Conservation (phyloP, 768 basidiomycete species). For the Pholiota molesta region DNA sequence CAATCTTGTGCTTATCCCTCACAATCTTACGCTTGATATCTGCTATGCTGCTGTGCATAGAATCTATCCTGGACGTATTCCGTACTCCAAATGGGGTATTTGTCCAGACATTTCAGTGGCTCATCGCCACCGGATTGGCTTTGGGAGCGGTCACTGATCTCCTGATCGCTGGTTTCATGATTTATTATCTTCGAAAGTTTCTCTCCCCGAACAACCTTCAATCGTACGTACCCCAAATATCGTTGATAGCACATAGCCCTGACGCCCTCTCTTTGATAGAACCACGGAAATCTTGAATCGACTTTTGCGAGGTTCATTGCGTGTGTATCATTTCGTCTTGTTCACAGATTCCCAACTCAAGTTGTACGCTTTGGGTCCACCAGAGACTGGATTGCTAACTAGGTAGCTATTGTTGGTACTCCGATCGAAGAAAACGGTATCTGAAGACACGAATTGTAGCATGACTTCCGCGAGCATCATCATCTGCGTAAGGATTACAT, state of each 20-base stretch:
- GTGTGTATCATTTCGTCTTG: not conserved
- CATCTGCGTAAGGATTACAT: not conserved
- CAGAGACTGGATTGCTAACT: not conserved
- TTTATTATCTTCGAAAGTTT: constrained; percentile 1
- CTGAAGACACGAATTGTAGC: not conserved
- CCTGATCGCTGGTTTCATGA: constrained; percentile 9
- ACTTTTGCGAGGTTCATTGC: not conserved
- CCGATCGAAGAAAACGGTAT: not conserved
- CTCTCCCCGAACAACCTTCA: not conserved
- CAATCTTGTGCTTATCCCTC: not conserved
- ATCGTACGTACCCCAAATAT: not conserved
- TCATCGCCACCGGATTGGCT: constrained; percentile 4
- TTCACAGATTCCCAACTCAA: too few relatives aligned
- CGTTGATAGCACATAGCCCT: not conserved
- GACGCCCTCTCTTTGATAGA: not conserved
- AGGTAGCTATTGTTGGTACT: not conserved
- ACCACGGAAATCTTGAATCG: not conserved
- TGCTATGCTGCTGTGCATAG: not conserved
- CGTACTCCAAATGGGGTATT: constrained; percentile 5
- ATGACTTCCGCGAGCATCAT: constrained; percentile 8
- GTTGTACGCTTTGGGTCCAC: not conserved
- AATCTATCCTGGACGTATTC: not conserved
- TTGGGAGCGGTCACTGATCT: constrained; percentile 6
- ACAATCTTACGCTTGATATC: not conserved
- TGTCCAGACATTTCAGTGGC: not conserved